Base-by-base conservation (phyloP, 2,329 filamentous ascomycete genomes). In the Aspergillus unguis region DNA sequence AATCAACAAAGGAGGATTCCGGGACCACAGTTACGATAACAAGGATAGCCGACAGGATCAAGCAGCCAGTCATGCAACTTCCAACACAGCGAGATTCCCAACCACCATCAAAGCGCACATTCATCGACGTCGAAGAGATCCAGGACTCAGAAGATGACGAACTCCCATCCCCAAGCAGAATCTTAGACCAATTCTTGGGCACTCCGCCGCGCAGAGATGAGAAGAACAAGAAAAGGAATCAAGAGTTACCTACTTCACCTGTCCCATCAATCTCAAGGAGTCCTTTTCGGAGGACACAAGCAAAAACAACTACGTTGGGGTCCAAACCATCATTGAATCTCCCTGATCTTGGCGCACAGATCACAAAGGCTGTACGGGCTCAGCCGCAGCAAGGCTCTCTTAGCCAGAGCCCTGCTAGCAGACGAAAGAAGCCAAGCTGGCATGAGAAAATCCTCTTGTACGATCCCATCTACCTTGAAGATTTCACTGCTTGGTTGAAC, bases 391-490 rank as follows among this genome's bases (percentile, higher is more conserved):
- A 57, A 11, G 49, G 51, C 25, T 47, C 70, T 17, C 17, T 17
- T 4, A 70, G 70, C 2, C 71, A 68, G 6, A 66, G 79, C 6
- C 32, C 31, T 5, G 28, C 7, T 9, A 29, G 29, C 4, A 23
- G 37, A n/a, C 52, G 67, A 63, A 5, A 64, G 67, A 23, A 40
- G 2, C 79, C 77, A 2, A 90, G 83, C 2, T 97, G 92, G 89
- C 80, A 95, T 62, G 90, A 97, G 71, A 95, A 91, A 73, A 96
- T 99, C 43, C 77, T 97, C 5, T 83, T 97, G 67, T 97, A 95
- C 67, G 92, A 97, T 63, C 90, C 92, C 0, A 87, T 99, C 40
- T 80, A 94, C 1, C 72, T 96, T 0, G 92, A 97, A 71, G 91
- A 96, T 59, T 75, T 99, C 10, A 82, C 92, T 0, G 73, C 76